These are phyloP conservation scores for Thermothelomyces thermophilus DNA, from an alignment of 2,329 filamentous ascomycete genomes.

Conservation along the genomic window DNA sequence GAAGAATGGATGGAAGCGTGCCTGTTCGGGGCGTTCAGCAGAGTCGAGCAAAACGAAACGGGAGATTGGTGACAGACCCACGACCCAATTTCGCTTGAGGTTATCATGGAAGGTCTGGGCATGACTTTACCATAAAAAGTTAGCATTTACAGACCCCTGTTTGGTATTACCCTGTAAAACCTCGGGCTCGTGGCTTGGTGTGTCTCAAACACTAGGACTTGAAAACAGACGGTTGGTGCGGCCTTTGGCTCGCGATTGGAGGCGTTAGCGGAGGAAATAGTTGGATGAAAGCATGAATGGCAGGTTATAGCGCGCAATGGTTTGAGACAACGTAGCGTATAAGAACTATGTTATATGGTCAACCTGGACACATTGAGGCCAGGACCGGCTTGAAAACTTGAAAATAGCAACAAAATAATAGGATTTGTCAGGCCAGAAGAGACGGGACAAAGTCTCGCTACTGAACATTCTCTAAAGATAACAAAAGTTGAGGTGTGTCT, in stretches of 20 bases:
- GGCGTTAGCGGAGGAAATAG: no score
- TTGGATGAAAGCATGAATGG: background rate
- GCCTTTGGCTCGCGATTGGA: no score
- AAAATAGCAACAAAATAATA: no score
- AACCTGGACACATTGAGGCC: no score
- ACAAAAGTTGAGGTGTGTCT: no score
- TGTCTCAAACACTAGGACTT: conserved; percentile 7
- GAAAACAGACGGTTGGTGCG: no score
- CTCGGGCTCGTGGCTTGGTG: background rate
- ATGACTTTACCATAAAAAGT: conserved; percentile 16
- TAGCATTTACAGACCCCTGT: conserved; percentile 18
- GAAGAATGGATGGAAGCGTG: conserved; percentile 14
- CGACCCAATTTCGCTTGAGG: conserved; percentile 26
- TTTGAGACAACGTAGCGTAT: background rate
- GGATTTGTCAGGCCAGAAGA: no score
- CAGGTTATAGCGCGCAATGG: no score
- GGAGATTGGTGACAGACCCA: conserved; percentile 22
- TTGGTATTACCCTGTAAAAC: background rate
- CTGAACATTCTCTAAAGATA: no score
- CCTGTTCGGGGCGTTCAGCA: conserved; percentile 15
- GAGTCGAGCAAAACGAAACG: conserved; percentile 12
- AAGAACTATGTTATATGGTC: background rate
- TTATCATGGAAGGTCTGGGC: conserved; percentile 15
- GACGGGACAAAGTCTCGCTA: no score
- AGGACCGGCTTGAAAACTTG: no score